Conservation (phyloP, 2,329 filamentous ascomycete genomes). For the Paecilomyces formosus region DNA sequence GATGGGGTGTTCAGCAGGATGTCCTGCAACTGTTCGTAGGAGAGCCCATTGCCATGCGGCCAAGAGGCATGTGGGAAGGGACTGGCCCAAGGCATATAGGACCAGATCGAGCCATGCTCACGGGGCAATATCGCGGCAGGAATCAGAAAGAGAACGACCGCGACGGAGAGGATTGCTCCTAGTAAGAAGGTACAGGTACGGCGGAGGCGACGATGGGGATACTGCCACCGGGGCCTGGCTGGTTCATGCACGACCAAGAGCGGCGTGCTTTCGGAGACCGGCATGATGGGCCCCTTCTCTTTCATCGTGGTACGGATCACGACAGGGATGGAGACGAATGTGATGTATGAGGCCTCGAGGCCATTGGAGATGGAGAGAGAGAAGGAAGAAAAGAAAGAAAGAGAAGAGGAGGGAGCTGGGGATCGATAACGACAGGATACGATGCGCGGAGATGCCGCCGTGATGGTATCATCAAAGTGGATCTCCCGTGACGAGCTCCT, state of each 20-base stretch:
- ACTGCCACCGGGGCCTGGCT: slow-evolving; percentile 28
- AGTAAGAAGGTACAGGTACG: slow-evolving; percentile 36
- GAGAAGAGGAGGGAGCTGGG: neutral
- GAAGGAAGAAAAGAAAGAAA: neutral
- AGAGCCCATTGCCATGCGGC: slow-evolving; percentile 40
- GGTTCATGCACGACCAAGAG: slow-evolving; percentile 35
- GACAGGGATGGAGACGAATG: neutral
- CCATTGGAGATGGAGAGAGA: neutral
- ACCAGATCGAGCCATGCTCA: slow-evolving; percentile 28
- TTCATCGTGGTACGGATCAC: slow-evolving; percentile 17
- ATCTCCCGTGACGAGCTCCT: neutral
- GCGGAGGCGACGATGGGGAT: slow-evolving; percentile 36
- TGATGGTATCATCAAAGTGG: neutral
- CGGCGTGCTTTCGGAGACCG: slow-evolving; percentile 32
- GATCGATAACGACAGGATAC: neutral
- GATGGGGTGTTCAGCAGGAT: slow-evolving; percentile 49
- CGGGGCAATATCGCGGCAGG: slow-evolving; percentile 31
- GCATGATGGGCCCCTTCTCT: slow-evolving; percentile 27
- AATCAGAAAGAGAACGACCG: slow-evolving; percentile 34
- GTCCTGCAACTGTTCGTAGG: slow-evolving; percentile 48
- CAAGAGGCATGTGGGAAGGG: slow-evolving; percentile 31
- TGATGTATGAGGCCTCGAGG: neutral
- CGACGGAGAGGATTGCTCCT: slow-evolving; percentile 27
- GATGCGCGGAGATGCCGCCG: neutral
- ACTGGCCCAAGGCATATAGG: slow-evolving; percentile 33